Evolutionary conservation across 495 filamentous ascomycete species (phyloP).

Genomic region (Aspergillus heteromorphus): DNA sequence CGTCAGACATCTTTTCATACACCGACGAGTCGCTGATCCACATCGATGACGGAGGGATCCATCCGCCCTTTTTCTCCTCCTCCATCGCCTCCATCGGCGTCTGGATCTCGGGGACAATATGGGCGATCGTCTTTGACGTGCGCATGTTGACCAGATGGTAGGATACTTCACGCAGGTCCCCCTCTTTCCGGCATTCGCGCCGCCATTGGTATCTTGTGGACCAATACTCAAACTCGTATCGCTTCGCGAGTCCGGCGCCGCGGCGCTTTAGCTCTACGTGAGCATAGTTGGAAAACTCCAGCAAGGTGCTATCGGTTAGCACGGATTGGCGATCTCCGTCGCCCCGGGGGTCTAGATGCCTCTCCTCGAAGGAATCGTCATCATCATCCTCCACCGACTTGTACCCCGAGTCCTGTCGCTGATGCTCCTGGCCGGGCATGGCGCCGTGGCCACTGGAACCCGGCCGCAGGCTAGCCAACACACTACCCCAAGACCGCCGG

Average conservation of each 20-base stretch:
- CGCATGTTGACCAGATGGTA: conserved; percentile 73
- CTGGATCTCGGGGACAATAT: conserved; percentile 77
- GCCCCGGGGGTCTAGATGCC: conserved; percentile 15
- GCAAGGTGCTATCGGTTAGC: conserved; percentile 67
- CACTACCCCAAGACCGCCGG: conserved; percentile 69
- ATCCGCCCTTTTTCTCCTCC: conserved; percentile 76
- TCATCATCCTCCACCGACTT: conserved; percentile 52
- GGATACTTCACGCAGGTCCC: conserved; percentile 56
- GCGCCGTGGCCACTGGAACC: conserved; percentile 41
- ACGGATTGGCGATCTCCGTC: conserved; percentile 28
- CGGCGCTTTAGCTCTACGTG: conserved; percentile 77
- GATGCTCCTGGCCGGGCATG: conserved; percentile 15
- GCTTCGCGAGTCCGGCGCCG: conserved; percentile 64
- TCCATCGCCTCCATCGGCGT: conserved; percentile 63
- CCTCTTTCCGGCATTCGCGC: conserved; percentile 58
- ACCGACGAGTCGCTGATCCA: conserved; percentile 73
- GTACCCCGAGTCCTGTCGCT: conserved; percentile 57
- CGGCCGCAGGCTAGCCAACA: conserved; percentile 62
- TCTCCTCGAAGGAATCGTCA: conserved; percentile 41
- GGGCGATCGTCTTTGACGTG: conserved; percentile 61
- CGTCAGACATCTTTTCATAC: conserved; percentile 63
- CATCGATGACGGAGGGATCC: conserved; percentile 87
- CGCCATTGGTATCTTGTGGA: conserved; percentile 82
- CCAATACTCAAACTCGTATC: conserved; percentile 92
- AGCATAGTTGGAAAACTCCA: conserved; percentile 97